Conservation (phyloP, 768 basidiomycete species). For the Boletus huronensis region DNA sequence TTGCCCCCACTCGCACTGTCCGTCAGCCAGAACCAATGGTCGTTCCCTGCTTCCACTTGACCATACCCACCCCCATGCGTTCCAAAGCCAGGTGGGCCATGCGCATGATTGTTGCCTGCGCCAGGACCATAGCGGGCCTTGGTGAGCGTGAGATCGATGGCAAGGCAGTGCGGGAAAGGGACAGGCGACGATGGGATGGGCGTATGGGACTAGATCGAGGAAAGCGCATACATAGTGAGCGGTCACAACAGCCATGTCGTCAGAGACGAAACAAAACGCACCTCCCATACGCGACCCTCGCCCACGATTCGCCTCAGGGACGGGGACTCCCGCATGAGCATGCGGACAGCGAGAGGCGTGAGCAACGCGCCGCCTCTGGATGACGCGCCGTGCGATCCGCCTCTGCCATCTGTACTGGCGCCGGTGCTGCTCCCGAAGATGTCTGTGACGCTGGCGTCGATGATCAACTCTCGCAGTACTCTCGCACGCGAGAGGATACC, state of each 20-base stretch:
- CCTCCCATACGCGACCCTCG: slow-evolving; percentile 53
- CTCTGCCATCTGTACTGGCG: background rate
- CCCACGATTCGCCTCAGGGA: slow-evolving; percentile 46
- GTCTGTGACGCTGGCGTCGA: slow-evolving; percentile 13
- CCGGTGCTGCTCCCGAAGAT: background rate
- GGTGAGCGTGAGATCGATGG: slow-evolving; percentile 13
- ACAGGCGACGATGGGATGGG: slow-evolving; percentile 7
- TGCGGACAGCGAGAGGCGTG: slow-evolving; percentile 42
- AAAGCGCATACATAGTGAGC: background rate
- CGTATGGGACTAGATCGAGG: slow-evolving; percentile 11
- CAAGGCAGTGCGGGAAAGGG: slow-evolving; percentile 1
- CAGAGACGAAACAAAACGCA: slow-evolving; percentile 26
- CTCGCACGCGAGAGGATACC: slow-evolving; percentile 15
- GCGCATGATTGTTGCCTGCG: slow-evolving; percentile 7
- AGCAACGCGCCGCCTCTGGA: slow-evolving; percentile 20
- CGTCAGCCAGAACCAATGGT: slow-evolving; percentile 26
- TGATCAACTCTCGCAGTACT: slow-evolving; percentile 13
- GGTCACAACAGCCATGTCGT: background rate
- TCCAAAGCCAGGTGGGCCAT: slow-evolving; percentile 17
- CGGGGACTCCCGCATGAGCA: slow-evolving; percentile 39
- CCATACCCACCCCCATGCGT: slow-evolving; percentile 13
- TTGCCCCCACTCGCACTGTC: slow-evolving; percentile 10
- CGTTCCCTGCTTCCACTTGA: slow-evolving; percentile 16
- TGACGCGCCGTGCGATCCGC: background rate
- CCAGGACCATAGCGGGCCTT: slow-evolving; percentile 14